Percentiles rank a stretch among this genome's conserved stretches.
phyloP scores from a whole-genome alignment of 2,329 filamentous ascomycete genomes.

The Aotearoamyces nothofagi region DNA sequence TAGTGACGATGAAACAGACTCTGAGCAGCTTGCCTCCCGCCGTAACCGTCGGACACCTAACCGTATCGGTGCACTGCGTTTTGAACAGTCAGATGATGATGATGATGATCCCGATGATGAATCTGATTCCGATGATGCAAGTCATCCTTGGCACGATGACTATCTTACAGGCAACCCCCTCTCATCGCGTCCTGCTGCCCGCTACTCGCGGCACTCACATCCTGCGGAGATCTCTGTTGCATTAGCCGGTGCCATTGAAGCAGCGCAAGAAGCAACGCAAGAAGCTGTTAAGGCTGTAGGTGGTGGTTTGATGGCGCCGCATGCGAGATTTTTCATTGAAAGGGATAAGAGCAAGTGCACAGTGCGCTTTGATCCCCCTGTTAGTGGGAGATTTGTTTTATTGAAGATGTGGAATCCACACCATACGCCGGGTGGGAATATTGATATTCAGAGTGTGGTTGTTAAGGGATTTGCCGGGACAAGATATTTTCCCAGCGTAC shows the following conservation, averaged over 20 bases:
- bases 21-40: slow-evolving; percentile 4
- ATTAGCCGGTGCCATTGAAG: slow-evolving; percentile 15
- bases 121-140: slow-evolving; percentile 9
- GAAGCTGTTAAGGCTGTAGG: slow-evolving; percentile 40
- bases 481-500: slow-evolving; percentile 63
- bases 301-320: slow-evolving; percentile 49
- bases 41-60: slow-evolving; percentile 31
- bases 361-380: slow-evolving; percentile 69
- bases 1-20: slow-evolving; percentile 36
- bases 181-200: slow-evolving; percentile 1
- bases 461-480: slow-evolving; percentile 76
- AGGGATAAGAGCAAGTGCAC: slow-evolving; percentile 72
- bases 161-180: slow-evolving; percentile 5
- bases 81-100: slow-evolving; percentile 29
- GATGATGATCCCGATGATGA: no score
- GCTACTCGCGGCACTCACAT: slow-evolving; percentile 12
- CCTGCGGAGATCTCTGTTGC: slow-evolving; percentile 15
- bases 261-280: slow-evolving; percentile 33
- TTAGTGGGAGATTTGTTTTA: slow-evolving; percentile 70
- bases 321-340: slow-evolving; percentile 74
- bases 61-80: slow-evolving; percentile 37
- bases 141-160: slow-evolving; percentile 11
- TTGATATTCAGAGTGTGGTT: slow-evolving; percentile 79
- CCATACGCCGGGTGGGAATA: slow-evolving; percentile 50
- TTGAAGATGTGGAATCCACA: slow-evolving; percentile 82